These are phyloP conservation scores for Beauveria sp. DNA, from an alignment of 2,329 filamentous ascomycete species.

Conservation along the genomic window DNA sequence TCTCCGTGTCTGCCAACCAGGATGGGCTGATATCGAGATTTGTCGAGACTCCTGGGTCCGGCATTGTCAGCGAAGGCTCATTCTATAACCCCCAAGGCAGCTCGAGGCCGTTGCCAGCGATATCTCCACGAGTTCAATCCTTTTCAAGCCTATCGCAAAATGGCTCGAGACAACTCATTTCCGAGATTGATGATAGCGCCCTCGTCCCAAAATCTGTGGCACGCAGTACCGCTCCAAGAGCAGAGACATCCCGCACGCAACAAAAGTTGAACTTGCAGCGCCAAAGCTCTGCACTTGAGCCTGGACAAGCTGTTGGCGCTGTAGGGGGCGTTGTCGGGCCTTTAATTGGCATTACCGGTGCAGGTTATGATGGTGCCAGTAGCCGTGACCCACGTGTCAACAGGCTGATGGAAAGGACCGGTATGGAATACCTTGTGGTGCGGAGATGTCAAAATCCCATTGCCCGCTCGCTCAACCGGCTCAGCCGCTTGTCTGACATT, in stretches of 20 bases:
- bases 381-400: slow-evolving; percentile 55
- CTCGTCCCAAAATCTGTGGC: slow-evolving; percentile 37
- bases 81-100: slow-evolving; percentile 35
- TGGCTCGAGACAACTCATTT: slow-evolving; percentile 18
- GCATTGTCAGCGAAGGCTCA: slow-evolving; percentile 42
- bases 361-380: slow-evolving; percentile 43
- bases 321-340: slow-evolving; percentile 34
- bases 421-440: slow-evolving; percentile 67
- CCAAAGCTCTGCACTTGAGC: slow-evolving; percentile 64
- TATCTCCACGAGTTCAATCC: slow-evolving; percentile 34
- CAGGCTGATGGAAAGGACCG: slow-evolving; percentile 60
- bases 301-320: slow-evolving; percentile 37
- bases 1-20: slow-evolving; percentile 26
- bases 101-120: slow-evolving; percentile 25
- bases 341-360: slow-evolving; percentile 44
- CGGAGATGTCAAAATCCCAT: slow-evolving; percentile 65
- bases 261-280: slow-evolving; percentile 70
- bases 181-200: slow-evolving; percentile 32
- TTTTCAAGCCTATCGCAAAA: slow-evolving; percentile 27
- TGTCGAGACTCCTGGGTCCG: slow-evolving; percentile 43
- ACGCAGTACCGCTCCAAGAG: slow-evolving; percentile 32
- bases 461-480: slow-evolving; percentile 48
- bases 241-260: slow-evolving; percentile 59
- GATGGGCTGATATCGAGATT: slow-evolving; percentile 53
- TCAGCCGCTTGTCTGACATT: slow-evolving; percentile 39